Conservation (phyloP, 768 basidiomycete genomes). For the Tricholoma sp. region DNA sequence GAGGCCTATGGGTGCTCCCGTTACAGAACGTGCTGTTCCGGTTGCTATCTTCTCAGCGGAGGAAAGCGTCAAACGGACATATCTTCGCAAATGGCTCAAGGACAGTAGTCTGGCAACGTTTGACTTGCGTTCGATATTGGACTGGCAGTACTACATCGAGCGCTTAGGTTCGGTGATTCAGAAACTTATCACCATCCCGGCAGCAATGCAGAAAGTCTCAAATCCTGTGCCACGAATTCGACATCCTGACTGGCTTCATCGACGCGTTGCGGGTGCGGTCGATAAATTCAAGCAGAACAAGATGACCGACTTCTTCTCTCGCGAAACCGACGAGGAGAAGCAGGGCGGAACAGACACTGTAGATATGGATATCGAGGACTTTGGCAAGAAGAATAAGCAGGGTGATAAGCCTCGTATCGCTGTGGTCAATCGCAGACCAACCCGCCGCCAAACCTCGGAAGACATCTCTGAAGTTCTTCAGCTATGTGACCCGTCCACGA, state of each 20-base stretch:
- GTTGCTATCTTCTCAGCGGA: conserved; percentile 98
- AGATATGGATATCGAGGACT: conserved; percentile 75
- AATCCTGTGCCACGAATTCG: conserved; percentile 95
- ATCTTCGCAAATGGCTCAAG: conserved; percentile 95
- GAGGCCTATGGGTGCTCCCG: conserved; percentile 86
- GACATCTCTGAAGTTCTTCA: conserved; percentile 32
- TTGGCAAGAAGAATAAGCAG: conserved; percentile 23
- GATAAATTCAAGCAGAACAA: conserved; percentile 99
- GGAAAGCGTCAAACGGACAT: conserved; percentile 81
- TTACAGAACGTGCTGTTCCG: conserved; percentile 95
- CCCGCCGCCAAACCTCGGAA: conserved; percentile 40
- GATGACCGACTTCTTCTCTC: conserved; percentile 88
- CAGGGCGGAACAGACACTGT: conserved; percentile 26
- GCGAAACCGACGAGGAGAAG: conserved; percentile 27
- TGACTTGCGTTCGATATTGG: conserved; percentile 89
- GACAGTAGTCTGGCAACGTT: conserved; percentile 84
- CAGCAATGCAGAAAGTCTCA: conserved; percentile 94
- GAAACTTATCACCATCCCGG: conserved; percentile 98
- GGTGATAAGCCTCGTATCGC: conserved; percentile 39
- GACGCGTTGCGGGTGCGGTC: conserved; percentile 79
- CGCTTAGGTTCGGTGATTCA: conserved; percentile 97
- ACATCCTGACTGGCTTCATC: conserved; percentile 97
- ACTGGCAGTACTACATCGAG: conserved; percentile 99
- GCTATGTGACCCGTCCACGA: conserved; percentile 56
- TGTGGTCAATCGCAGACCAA: conserved; percentile 46